Evolutionary conservation across 345 rosid genomes (phyloP).

Genomic region (Rubroshorea leprosula): DNA sequence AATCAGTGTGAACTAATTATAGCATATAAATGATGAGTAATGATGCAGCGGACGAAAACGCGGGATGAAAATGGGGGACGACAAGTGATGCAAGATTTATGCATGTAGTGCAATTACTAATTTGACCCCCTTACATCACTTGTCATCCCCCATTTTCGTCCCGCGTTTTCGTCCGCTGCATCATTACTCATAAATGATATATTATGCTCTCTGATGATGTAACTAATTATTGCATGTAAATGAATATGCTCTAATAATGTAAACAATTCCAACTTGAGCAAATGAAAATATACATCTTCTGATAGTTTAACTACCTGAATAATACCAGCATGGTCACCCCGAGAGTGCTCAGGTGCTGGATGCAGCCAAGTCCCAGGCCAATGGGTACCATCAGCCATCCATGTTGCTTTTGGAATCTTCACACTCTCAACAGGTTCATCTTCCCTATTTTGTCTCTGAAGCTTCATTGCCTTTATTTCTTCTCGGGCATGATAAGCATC

Average conservation of each 20-base stretch:
- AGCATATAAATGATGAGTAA: too few relatives aligned
- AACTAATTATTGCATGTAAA: neutral
- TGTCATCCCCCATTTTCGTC: too few relatives aligned
- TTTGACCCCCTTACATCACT: too few relatives aligned
- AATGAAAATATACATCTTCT: neutral
- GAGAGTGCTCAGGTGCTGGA: slow-evolving; percentile 63
- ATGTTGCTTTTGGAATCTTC: slow-evolving; percentile 91
- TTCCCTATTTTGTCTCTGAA: slow-evolving; percentile 69
- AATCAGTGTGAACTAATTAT: too few relatives aligned
- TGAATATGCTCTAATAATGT: neutral
- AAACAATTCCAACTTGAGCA: slow-evolving; percentile 7
- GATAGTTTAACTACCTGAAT: slow-evolving; percentile 60
- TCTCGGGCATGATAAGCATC: slow-evolving; percentile 96
- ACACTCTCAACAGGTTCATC: slow-evolving; percentile 65
- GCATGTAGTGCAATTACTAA: too few relatives aligned
- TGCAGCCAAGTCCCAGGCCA: slow-evolving; percentile 98
- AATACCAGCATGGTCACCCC: slow-evolving; percentile 89
- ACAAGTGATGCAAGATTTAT: too few relatives aligned
- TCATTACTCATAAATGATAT: too few relatives aligned
- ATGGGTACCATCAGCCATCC: slow-evolving; percentile 99
- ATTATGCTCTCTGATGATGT: too few relatives aligned
- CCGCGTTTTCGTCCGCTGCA: too few relatives aligned
- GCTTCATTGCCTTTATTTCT: slow-evolving; percentile 94
- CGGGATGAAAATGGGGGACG: too few relatives aligned
- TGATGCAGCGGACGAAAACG: too few relatives aligned